Evolutionary conservation across 495 filamentous ascomycete genomes (phyloP).

Genomic region (Trichoderma virens): DNA sequence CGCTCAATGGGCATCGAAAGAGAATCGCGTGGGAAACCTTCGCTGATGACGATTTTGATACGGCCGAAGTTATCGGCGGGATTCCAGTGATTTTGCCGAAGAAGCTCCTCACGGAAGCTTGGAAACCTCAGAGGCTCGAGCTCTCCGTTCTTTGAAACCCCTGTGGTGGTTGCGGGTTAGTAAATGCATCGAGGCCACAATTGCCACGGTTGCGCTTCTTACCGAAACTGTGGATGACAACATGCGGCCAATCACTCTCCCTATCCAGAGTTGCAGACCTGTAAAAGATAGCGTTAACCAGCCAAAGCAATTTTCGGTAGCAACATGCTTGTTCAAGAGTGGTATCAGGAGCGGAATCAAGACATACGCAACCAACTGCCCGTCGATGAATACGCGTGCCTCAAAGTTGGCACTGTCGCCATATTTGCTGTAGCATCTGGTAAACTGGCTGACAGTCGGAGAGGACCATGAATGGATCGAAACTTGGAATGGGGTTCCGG

Average conservation of each 20-base stretch:
- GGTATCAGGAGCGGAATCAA: neutral
- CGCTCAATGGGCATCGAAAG: conserved; percentile 52
- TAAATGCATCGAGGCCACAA: neutral
- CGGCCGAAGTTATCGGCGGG: conserved; percentile 62
- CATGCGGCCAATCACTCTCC: conserved; percentile 51
- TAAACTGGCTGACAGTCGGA: conserved; percentile 54
- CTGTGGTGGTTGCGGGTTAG: conserved; percentile 25
- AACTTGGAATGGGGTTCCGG: conserved; percentile 58
- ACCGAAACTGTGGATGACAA: conserved; percentile 46
- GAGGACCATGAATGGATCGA: conserved; percentile 78
- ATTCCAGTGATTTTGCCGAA: conserved; percentile 65
- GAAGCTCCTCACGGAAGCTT: conserved; percentile 60
- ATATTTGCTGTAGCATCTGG: conserved; percentile 52
- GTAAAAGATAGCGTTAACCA: neutral
- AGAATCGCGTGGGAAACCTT: conserved; percentile 55
- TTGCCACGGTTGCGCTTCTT: neutral
- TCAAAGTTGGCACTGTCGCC: conserved; percentile 58
- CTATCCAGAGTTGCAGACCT: conserved; percentile 51
- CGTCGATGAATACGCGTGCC: conserved; percentile 64
- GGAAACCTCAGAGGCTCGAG: conserved; percentile 64
- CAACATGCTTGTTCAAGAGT: too few species aligned
- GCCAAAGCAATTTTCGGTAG: neutral
- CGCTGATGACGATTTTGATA: conserved; percentile 70
- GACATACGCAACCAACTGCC: conserved; percentile 54
- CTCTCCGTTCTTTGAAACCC: conserved; percentile 55